A percentile compares a stretch with the other conserved stretches of the same genome.
Conservation (phyloP, 2,329 filamentous ascomycete species). For the Aspergillus sp. region DNA sequence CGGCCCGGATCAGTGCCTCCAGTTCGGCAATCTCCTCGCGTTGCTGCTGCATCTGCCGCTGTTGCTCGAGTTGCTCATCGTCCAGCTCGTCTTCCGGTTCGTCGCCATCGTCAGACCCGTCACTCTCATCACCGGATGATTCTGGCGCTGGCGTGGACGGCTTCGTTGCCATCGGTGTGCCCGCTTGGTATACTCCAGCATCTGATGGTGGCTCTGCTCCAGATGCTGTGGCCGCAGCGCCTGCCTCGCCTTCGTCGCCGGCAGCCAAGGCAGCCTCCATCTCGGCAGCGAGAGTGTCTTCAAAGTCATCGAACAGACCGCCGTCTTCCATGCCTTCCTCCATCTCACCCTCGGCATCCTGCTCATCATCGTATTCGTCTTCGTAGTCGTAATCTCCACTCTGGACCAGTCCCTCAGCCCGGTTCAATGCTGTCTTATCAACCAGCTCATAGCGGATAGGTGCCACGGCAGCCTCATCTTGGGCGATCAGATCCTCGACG, state of each 20-base stretch:
- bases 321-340: slow-evolving; percentile 45
- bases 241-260: slow-evolving; percentile 35
- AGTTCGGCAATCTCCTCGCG: slow-evolving; percentile 49
- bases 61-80: slow-evolving; percentile 46
- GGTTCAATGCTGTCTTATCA: slow-evolving; percentile 54
- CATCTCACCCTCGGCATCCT: slow-evolving; percentile 52
- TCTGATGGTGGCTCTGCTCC: slow-evolving; percentile 17
- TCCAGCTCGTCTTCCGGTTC: slow-evolving; percentile 41
- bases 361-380: slow-evolving; percentile 49
- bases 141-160: slow-evolving; percentile 37
- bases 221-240: slow-evolving; percentile 23
- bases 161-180: slow-evolving; percentile 36
- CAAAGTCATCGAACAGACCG: slow-evolving; percentile 39
- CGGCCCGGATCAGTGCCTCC: slow-evolving; percentile 41
- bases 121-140: slow-evolving; percentile 46
- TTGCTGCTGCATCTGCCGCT: slow-evolving; percentile 45
- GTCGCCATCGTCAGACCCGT: slow-evolving; percentile 40
- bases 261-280: slow-evolving; percentile 47
- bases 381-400: slow-evolving; percentile 50
- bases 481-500: slow-evolving; percentile 71
- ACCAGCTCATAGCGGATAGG: slow-evolving; percentile 65
- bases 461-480: slow-evolving; percentile 64
- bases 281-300: slow-evolving; percentile 46
- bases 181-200: slow-evolving; percentile 28
- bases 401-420: slow-evolving; percentile 41